Evolutionary conservation across 2,329 filamentous ascomycete genomes (phyloP).

Genomic region (Tolypocladium amazonense): DNA sequence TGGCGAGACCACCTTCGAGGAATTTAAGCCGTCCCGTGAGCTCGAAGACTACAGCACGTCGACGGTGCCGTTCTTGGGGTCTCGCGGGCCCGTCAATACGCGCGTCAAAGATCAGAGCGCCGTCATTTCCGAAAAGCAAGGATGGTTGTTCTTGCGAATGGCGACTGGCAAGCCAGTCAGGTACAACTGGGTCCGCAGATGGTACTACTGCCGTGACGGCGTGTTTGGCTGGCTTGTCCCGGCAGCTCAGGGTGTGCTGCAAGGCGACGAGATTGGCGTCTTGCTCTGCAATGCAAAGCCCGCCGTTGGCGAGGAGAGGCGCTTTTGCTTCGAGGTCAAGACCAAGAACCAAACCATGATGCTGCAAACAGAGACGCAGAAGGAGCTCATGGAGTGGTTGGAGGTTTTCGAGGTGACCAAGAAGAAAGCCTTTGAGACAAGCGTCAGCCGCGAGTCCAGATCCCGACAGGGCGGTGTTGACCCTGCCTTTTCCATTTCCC

Average conservation of each 20-base stretch:
- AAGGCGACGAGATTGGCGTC: slow-evolving; percentile 93
- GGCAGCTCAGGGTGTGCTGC: slow-evolving; percentile 75
- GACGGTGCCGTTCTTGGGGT: slow-evolving; percentile 79
- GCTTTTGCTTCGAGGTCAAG: slow-evolving; percentile 98
- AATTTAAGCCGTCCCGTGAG: slow-evolving; percentile 75
- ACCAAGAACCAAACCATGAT: slow-evolving; percentile 88
- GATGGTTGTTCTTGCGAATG: slow-evolving; percentile 80
- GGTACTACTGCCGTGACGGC: slow-evolving; percentile 93
- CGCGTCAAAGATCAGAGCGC: slow-evolving; percentile 41
- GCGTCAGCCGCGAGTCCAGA: slow-evolving; percentile 39
- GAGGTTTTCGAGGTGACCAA: slow-evolving; percentile 90
- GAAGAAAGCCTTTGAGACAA: slow-evolving; percentile 76
- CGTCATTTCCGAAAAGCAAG: slow-evolving; percentile 71
- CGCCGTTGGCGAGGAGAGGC: slow-evolving; percentile 81
- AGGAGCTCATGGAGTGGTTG: slow-evolving; percentile 89
- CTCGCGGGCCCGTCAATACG: slow-evolving; percentile 53
- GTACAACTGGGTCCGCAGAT: slow-evolving; percentile 80
- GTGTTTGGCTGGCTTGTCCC: slow-evolving; percentile 94
- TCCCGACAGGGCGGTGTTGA: slow-evolving; percentile 41
- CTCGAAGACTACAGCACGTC: slow-evolving; percentile 86
- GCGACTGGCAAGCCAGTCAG: slow-evolving; percentile 80
- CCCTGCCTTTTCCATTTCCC: slow-evolving; percentile 85
- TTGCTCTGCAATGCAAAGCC: slow-evolving; percentile 87
- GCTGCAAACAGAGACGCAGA: slow-evolving; percentile 86
- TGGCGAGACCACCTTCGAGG: slow-evolving; percentile 61